phyloP scores from a whole-genome alignment of 495 filamentous ascomycete genomes.

The Viridothelium virens region DNA sequence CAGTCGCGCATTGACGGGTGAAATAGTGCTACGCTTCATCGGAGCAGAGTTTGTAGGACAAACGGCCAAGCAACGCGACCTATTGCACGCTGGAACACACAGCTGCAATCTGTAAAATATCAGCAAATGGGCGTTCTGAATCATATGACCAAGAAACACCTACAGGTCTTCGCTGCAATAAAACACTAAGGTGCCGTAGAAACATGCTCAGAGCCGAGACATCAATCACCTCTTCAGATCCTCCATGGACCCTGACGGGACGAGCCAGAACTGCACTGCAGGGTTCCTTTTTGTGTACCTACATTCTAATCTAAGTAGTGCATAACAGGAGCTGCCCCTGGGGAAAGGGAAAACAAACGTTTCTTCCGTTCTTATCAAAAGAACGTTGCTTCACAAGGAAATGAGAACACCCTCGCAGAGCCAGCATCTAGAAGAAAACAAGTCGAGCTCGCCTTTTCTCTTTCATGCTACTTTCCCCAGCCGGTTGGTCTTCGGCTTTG shows the following conservation, averaged over 20 bases:
- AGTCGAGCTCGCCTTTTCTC: neutral
- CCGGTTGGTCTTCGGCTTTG: neutral
- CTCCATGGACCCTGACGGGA: neutral
- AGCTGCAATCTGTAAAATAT: too few species aligned
- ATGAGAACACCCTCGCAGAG: neutral
- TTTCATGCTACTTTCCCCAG: neutral
- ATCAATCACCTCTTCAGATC: neutral
- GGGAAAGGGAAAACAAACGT: neutral
- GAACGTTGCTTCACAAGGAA: neutral
- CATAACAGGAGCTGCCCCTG: neutral
- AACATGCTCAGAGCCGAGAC: too few species aligned
- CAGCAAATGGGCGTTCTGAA: too few species aligned
- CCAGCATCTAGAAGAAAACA: neutral
- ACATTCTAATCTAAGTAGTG: neutral
- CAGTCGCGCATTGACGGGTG: too few species aligned
- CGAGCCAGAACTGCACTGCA: neutral
- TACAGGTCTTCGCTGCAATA: too few species aligned
- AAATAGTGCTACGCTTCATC: too few species aligned
- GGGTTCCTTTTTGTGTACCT: neutral
- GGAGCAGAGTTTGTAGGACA: too few species aligned
- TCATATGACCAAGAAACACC: too few species aligned
- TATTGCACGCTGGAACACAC: too few species aligned
- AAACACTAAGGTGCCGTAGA: too few species aligned
- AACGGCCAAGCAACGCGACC: too few species aligned
- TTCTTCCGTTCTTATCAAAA: neutral